Percentiles rank a stretch among this genome's conserved stretches.
phyloP scores from a whole-genome alignment of 1,139 yeast species.

The Hanseniaspora sp. region DNA sequence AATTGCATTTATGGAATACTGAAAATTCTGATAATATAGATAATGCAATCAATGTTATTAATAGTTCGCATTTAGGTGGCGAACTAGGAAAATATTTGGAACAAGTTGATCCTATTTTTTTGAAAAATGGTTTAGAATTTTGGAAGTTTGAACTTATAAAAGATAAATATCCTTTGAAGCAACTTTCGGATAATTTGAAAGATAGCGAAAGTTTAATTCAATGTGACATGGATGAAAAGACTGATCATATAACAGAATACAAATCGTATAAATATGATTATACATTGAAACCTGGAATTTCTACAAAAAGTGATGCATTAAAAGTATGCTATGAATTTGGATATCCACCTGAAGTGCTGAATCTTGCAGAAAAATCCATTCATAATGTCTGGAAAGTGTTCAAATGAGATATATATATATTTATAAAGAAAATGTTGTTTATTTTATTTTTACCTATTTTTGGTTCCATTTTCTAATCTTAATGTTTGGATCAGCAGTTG shows the following conservation, averaged over 20 bases:
- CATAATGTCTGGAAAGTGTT: conserved; percentile 12
- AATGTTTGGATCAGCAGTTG: background rate
- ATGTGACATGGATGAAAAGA: conserved; percentile 28
- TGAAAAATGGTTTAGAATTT: background rate
- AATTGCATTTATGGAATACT: background rate
- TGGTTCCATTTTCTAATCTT: conserved; percentile 5
- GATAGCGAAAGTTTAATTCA: conserved; percentile 22
- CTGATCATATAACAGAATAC: conserved; percentile 14
- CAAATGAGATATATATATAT: background rate
- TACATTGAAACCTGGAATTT: conserved; percentile 56
- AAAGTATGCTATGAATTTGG: conserved; percentile 78
- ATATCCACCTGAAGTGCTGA: conserved; percentile 54
- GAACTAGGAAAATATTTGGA: background rate
- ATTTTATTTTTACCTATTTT: background rate
- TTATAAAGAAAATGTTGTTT: background rate
- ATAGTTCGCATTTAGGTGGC: background rate
- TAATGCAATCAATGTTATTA: background rate
- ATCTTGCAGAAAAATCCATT: conserved; percentile 37
- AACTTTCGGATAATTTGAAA: background rate
- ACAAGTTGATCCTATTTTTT: background rate
- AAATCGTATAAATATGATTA: conserved; percentile 41
- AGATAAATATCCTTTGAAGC: background rate
- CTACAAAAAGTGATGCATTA: conserved; percentile 71
- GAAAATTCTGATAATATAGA: background rate
- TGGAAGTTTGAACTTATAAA: background rate